These are phyloP conservation scores for Calocera viscosa DNA, from an alignment of 768 basidiomycete genomes.

Conservation along the genomic window DNA sequence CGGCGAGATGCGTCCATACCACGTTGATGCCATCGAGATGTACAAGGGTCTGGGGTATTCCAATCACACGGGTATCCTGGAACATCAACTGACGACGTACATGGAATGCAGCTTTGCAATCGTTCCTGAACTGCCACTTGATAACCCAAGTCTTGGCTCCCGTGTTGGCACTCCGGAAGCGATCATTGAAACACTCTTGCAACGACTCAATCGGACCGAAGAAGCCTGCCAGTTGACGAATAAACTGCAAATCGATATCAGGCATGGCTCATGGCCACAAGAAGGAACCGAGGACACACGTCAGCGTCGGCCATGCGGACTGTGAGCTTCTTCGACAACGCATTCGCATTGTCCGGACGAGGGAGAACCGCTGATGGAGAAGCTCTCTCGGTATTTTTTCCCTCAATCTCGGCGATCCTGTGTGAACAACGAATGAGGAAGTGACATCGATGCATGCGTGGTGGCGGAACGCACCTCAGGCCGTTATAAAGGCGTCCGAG, in stretches of 20 bases:
- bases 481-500: not conserved
- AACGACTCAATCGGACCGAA: conserved; percentile 53
- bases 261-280: not conserved
- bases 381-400: too few relatives aligned
- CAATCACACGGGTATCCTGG: not conserved
- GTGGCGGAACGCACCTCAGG: not conserved
- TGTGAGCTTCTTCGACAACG: not conserved
- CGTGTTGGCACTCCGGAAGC: conserved; percentile 19
- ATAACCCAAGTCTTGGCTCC: conserved; percentile 55
- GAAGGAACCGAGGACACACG: not conserved
- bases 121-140: conserved; percentile 67
- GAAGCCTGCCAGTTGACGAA: conserved; percentile 35
- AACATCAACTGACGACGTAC: conserved; percentile 29
- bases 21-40: not conserved
- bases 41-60: not conserved
- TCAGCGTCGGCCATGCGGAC: not conserved
- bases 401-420: too few relatives aligned
- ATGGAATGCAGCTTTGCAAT: conserved; percentile 59
- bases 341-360: too few relatives aligned
- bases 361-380: too few relatives aligned
- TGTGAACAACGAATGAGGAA: too few relatives aligned
- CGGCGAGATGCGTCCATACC: not conserved
- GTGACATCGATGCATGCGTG: too few relatives aligned
- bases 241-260: conserved; percentile 9
- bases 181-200: conserved; percentile 27